A percentile compares a stretch with the other conserved stretches of the same genome.
Evolutionary conservation across 257 asterid genomes (phyloP).

Genomic region (Haberlea rhodopensis): DNA sequence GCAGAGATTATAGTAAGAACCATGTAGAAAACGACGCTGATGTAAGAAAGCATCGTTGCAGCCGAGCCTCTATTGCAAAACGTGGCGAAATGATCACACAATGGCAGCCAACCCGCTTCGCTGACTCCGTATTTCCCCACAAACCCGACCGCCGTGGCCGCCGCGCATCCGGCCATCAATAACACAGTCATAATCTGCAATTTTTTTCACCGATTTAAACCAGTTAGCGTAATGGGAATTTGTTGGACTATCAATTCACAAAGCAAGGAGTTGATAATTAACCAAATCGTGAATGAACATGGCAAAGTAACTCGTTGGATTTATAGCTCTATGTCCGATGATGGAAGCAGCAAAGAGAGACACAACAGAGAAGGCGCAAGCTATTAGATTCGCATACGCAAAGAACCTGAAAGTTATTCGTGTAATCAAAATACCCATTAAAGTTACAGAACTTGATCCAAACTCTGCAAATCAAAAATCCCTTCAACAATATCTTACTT

Average conservation of each 20-base stretch:
- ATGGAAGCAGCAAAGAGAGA: conserved; percentile 31
- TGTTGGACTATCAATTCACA: neutral
- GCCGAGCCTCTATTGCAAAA: conserved; percentile 44
- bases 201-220: neutral
- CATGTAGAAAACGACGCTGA: conserved; percentile 32
- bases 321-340: conserved; percentile 29
- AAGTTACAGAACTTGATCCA: no score
- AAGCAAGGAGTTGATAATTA: neutral
- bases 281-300: conserved; percentile 75
- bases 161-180: conserved; percentile 55
- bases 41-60: conserved; percentile 33
- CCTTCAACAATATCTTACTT: conserved; percentile 29
- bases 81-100: conserved; percentile 47
- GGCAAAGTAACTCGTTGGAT: conserved; percentile 38
- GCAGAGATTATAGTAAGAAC: conserved; percentile 47
- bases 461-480: no score
- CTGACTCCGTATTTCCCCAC: conserved; percentile 60
- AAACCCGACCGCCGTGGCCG: conserved; percentile 60
- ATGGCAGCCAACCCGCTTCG: conserved; percentile 56
- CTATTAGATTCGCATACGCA: conserved; percentile 51
- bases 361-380: conserved; percentile 36
- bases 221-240: neutral
- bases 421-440: neutral
- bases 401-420: conserved; percentile 45
- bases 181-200: conserved; percentile 39